A percentile compares a stretch with the other conserved stretches of the same genome.
These are phyloP conservation scores for Mycena epipterygia DNA, from an alignment of 768 basidiomycete genomes.

Conservation along the genomic window DNA sequence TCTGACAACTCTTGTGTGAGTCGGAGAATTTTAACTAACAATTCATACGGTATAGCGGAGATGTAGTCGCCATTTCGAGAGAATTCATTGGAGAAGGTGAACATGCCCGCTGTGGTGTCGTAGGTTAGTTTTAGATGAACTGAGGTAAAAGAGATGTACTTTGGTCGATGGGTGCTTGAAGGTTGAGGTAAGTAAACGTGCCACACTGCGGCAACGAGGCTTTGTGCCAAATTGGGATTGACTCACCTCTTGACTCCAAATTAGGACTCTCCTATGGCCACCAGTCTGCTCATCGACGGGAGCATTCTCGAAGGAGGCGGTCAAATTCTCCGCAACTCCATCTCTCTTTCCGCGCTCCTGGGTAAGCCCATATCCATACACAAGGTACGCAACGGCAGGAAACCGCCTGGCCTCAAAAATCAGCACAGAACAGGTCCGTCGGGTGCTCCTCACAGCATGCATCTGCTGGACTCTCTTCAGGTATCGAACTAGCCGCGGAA, in stretches of 20 bases:
- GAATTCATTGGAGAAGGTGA: no score
- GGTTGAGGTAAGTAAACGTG: no score
- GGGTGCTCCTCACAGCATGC: not conserved
- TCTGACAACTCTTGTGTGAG: slow-evolving; percentile 1
- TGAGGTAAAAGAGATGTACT: no score
- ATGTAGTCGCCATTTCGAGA: no score
- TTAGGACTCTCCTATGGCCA: no score
- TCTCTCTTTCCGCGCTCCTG: slow-evolving; percentile 76
- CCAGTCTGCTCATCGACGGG: slow-evolving; percentile 56
- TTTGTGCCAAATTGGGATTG: no score
- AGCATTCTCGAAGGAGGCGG: slow-evolving; percentile 74
- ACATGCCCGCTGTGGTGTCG: no score
- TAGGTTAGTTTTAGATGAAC: no score
- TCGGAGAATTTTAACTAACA: slow-evolving; percentile 17
- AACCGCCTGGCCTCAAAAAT: slow-evolving; percentile 74
- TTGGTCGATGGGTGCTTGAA: no score
- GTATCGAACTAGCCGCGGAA: slow-evolving; percentile 73
- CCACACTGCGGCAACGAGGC: no score
- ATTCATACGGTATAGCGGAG: slow-evolving; percentile 23
- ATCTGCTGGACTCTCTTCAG: slow-evolving; percentile 47
- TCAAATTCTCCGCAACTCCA: slow-evolving; percentile 72
- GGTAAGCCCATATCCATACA: slow-evolving; percentile 55
- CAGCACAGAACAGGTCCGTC: slow-evolving; percentile 78
- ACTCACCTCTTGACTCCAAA: no score
- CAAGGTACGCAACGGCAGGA: slow-evolving; percentile 67